phyloP scores from a whole-genome alignment of 768 basidiomycete genomes.

The Termitomyces titanicus region DNA sequence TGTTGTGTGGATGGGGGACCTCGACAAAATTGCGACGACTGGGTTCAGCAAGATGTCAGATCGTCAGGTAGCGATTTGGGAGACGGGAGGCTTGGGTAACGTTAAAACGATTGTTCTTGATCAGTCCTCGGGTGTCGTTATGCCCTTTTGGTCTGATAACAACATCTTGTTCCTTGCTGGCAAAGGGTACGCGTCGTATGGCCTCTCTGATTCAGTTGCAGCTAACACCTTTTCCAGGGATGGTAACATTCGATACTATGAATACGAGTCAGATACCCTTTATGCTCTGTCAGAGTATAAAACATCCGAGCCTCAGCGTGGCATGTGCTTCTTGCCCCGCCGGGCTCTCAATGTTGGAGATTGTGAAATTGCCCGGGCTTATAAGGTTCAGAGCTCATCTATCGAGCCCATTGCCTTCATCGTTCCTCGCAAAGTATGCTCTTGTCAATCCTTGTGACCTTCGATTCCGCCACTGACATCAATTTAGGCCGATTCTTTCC shows the following conservation, averaged over 20 bases:
- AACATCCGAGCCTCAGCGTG: slow-evolving; percentile 89
- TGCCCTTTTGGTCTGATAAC: slow-evolving; percentile 98
- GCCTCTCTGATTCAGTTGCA: slow-evolving; percentile 2
- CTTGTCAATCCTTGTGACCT: neutral
- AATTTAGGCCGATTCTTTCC: slow-evolving; percentile 86
- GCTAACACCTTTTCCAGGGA: slow-evolving; percentile 48
- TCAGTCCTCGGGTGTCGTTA: slow-evolving; percentile 88
- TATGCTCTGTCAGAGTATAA: slow-evolving; percentile 80
- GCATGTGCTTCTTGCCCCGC: slow-evolving; percentile 95
- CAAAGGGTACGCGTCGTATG: slow-evolving; percentile 61
- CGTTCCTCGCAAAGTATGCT: slow-evolving; percentile 82
- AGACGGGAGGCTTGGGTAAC: slow-evolving; percentile 69
- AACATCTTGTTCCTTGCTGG: slow-evolving; percentile 89
- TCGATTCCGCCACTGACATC: neutral
- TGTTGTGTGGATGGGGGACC: slow-evolving; percentile 87
- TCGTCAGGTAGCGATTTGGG: slow-evolving; percentile 88
- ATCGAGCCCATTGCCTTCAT: slow-evolving; percentile 95
- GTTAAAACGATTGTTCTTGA: slow-evolving; percentile 80
- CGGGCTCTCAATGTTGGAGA: slow-evolving; percentile 85
- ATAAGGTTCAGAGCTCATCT: slow-evolving; percentile 71
- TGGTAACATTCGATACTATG: slow-evolving; percentile 97
- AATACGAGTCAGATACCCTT: slow-evolving; percentile 86
- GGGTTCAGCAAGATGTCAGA: slow-evolving; percentile 98
- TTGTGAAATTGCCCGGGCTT: slow-evolving; percentile 93
- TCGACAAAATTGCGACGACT: slow-evolving; percentile 87